Conservation (phyloP, 2,329 filamentous ascomycete species). For the Ascochyta rabiei region DNA sequence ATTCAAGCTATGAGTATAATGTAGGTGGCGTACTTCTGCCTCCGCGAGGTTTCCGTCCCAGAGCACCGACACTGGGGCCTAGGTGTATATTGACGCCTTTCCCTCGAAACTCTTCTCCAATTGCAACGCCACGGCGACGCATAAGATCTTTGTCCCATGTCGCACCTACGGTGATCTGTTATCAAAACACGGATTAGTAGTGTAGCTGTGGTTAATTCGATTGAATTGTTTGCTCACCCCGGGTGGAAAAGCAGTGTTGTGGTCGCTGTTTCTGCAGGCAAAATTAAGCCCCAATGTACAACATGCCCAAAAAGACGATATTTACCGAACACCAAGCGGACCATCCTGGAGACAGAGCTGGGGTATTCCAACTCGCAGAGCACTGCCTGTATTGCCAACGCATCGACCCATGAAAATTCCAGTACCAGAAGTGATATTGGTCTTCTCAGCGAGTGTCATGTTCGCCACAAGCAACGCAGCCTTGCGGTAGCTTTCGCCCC, state of each 20-base stretch:
- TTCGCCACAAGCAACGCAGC: slow-evolving; percentile 70
- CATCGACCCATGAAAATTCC: slow-evolving; percentile 75
- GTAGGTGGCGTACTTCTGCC: slow-evolving; percentile 59
- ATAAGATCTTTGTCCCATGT: slow-evolving; percentile 77
- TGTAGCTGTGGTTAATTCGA: neutral
- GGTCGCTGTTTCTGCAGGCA: slow-evolving; percentile 62
- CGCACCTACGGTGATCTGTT: slow-evolving; percentile 64
- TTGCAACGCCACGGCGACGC: slow-evolving; percentile 68
- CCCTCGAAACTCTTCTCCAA: slow-evolving; percentile 73
- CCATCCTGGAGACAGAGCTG: slow-evolving; percentile 69
- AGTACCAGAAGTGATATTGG: slow-evolving; percentile 74
- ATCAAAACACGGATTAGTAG: neutral
- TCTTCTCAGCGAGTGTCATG: slow-evolving; percentile 83
- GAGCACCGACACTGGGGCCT: slow-evolving; percentile 71
- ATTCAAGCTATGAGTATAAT: neutral
- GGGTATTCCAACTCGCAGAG: slow-evolving; percentile 71
- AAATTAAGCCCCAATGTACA: neutral
- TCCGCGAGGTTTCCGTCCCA: slow-evolving; percentile 67
- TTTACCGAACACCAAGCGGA: slow-evolving; percentile 67
- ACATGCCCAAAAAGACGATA: neutral
- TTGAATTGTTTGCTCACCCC: slow-evolving; percentile 59
- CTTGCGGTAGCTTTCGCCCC: slow-evolving; percentile 73
- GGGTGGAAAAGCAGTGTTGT: slow-evolving; percentile 77
- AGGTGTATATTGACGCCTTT: slow-evolving; percentile 76
- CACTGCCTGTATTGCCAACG: slow-evolving; percentile 77